Percentiles rank a stretch among this genome's conserved stretches.
Conservation (phyloP, 2,329 filamentous ascomycete species). For the Septoria petroselini region DNA sequence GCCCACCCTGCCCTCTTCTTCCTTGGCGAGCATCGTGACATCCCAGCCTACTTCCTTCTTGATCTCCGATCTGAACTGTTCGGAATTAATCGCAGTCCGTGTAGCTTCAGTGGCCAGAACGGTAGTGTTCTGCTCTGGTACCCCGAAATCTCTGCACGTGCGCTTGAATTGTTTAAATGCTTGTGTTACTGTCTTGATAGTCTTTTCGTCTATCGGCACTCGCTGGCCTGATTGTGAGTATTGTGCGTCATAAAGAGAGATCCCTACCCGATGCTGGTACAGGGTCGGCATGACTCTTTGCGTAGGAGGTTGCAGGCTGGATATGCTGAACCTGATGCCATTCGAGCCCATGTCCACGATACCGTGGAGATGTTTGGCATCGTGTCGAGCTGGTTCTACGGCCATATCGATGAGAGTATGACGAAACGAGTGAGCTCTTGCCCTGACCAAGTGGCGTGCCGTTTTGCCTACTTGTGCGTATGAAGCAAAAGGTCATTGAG, state of each 20-base stretch:
- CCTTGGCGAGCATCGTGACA: conserved; percentile 70
- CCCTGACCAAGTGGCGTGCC: too few relatives aligned
- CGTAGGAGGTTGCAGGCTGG: conserved; percentile 68
- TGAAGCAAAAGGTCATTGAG: too few relatives aligned
- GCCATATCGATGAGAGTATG: conserved; percentile 10
- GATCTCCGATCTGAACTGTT: conserved; percentile 65
- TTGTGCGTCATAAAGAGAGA: conserved; percentile 84
- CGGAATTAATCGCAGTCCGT: conserved; percentile 71
- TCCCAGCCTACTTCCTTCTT: conserved; percentile 61
- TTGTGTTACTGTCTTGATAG: conserved; percentile 63
- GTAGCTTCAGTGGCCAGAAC: conserved; percentile 89
- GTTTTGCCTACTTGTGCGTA: too few relatives aligned
- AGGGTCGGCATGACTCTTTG: conserved; percentile 72
- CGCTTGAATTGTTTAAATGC: conserved; percentile 67
- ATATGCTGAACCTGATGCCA: conserved; percentile 89
- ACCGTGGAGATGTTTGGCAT: conserved; percentile 29
- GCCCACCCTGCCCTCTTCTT: conserved; percentile 78
- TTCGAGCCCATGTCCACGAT: conserved; percentile 59
- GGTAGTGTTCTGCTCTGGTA: conserved; percentile 63
- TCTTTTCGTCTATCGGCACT: conserved; percentile 55
- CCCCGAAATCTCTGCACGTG: conserved; percentile 67
- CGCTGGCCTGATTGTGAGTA: conserved; percentile 41
- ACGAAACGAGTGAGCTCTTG: too few relatives aligned
- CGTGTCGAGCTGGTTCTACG: conserved; percentile 9
- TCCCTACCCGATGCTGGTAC: conserved; percentile 72